Percentiles rank a stretch among this genome's conserved stretches.
Conservation (phyloP, 2,329 filamentous ascomycete species). For the Talaromyces amestolkiae region DNA sequence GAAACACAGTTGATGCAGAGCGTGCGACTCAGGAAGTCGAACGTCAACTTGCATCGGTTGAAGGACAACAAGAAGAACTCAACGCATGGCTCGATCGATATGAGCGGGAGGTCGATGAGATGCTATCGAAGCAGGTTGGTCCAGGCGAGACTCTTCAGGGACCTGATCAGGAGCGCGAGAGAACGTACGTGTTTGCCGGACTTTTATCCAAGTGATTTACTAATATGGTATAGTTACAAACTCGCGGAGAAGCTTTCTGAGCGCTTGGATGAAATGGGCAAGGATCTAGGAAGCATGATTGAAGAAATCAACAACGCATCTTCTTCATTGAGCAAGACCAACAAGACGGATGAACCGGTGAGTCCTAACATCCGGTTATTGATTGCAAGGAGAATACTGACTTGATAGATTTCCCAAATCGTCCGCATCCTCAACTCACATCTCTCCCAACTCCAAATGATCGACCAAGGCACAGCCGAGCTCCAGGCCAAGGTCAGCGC, state of each 20-base stretch:
- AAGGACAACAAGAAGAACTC: constrained; percentile 89
- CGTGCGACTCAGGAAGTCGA: constrained; percentile 91
- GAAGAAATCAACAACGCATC: constrained; percentile 95
- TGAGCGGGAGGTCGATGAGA: constrained; percentile 83
- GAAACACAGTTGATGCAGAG: constrained; percentile 90
- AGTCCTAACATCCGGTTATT: constrained; percentile 39
- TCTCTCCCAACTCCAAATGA: constrained; percentile 86
- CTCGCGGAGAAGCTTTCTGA: constrained; percentile 89
- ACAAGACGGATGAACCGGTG: constrained; percentile 83
- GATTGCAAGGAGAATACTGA: not conserved
- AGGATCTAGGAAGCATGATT: constrained; percentile 92
- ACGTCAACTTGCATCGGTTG: constrained; percentile 81
- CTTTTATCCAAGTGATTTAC: not conserved
- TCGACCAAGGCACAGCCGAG: constrained; percentile 78
- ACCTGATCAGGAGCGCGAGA: constrained; percentile 91
- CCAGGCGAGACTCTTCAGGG: constrained; percentile 73
- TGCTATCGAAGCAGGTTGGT: constrained; percentile 78
- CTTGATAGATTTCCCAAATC: constrained; percentile 77
- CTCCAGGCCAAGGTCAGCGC: constrained; percentile 78
- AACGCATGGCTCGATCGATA: constrained; percentile 86
- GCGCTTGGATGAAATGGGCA: constrained; percentile 87
- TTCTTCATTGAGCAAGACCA: constrained; percentile 82
- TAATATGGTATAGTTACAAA: constrained; percentile 61
- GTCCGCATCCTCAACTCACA: constrained; percentile 93
- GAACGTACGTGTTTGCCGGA: constrained; percentile 60